Evolutionary conservation across 345 rosid species (phyloP).

Genomic region (Heritiera littoralis): DNA sequence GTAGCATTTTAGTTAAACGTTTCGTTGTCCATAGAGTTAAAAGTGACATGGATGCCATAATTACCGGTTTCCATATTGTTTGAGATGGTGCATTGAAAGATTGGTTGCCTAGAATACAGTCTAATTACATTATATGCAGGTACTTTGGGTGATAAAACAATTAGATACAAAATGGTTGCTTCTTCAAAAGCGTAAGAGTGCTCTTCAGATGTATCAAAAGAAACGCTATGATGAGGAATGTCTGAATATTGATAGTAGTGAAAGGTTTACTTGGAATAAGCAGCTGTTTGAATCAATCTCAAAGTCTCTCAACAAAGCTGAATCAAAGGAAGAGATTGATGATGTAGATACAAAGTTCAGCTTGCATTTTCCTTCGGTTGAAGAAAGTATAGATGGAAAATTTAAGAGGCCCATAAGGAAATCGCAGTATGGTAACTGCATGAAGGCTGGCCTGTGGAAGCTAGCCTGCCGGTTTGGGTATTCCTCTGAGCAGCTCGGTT

Average conservation of each 20-base stretch:
- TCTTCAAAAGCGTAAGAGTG: constrained; percentile 87
- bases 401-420: constrained; percentile 86
- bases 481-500: constrained; percentile 86
- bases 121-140: constrained; percentile 31
- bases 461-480: constrained; percentile 85
- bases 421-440: constrained; percentile 73
- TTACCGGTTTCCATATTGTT: not conserved
- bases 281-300: constrained; percentile 73
- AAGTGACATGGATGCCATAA: constrained; percentile 1
- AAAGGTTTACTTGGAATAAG: constrained; percentile 64
- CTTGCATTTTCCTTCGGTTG: constrained; percentile 87
- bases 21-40: not conserved
- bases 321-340: constrained; percentile 86
- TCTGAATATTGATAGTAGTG: constrained; percentile 70
- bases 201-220: constrained; percentile 64
- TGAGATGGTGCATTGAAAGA: not conserved
- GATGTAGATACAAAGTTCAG: constrained; percentile 90
- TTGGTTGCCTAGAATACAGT: not conserved
- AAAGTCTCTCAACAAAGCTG: constrained; percentile 64
- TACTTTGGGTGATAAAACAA: constrained; percentile 83
- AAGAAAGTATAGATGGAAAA: constrained; percentile 70
- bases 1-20: constrained; percentile 38
- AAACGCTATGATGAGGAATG: constrained; percentile 82
- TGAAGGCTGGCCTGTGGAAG: constrained; percentile 93
- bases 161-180: constrained; percentile 89